Evolutionary conservation across 805 yeast genomes (phyloP), one percentile per base, ranked within the genome.

Genomic region (Kuraishia molischiana): DNA sequence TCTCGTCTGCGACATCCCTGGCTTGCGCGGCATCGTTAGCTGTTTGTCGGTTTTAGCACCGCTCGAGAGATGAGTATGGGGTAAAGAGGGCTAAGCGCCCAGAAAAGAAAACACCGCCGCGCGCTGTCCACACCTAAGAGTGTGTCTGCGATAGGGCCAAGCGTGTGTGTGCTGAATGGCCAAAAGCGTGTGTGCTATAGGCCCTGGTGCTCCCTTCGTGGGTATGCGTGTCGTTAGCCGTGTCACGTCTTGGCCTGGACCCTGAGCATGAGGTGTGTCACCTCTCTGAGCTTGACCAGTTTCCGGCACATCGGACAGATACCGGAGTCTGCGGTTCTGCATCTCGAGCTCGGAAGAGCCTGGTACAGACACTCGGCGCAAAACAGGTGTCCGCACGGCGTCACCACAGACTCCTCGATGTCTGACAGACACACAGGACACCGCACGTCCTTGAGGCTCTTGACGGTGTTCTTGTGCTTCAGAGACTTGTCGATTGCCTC

Each of bases 351-450:
- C 10, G 72, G 68, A 24, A 71, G 66, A 52, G 68, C 69, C 42
- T 62, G 58, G 42, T 69, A 74, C 4, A 71, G 57, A 49, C 81
- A 76, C 20, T 66, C 67, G 4, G 66, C 59, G 46, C 82, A 76
- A 46, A 67, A 74, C 2, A 70, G 56, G 50, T 76, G 82, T 0
- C 82, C 82, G 53, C 82, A 76, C 0, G 72, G 69, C 3, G 74
- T 61, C 14, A 68, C 67, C 22, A 66, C 62, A 2, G 78, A 67
- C 5, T 57, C 46, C 13, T 59, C 65, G 3, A 77, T 74, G 4
- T 67, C 62, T 6, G 74, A 80, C 49, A 75, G 66, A 38, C 82
- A 76, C 17, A 76, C 68, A 0, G 78, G 76, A 48, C 82, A 74
- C 24, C 52, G 53, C 21, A 62, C 62, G 13, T 61, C 61, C 24